A percentile compares a stretch with the other conserved stretches of the same genome.
These are phyloP conservation scores for Cryptosporidium muris DNA, from an alignment of 169 alveolate species.

Conservation along the genomic window DNA sequence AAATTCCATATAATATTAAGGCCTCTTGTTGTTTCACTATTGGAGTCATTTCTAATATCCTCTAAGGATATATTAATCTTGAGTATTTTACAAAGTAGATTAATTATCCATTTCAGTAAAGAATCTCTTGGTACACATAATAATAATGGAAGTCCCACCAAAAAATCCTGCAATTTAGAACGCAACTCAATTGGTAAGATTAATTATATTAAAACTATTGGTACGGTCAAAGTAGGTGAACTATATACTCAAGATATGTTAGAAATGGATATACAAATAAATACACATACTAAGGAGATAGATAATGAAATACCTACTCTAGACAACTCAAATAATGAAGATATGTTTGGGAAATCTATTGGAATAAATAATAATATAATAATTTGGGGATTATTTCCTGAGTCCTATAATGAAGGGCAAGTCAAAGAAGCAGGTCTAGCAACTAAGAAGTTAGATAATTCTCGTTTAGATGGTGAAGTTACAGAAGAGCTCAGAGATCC, in stretches of 20 bases:
- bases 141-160: neutral
- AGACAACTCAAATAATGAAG: slow-evolving; percentile 1
- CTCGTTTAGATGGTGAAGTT: slow-evolving; percentile 41
- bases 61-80: slow-evolving; percentile 17
- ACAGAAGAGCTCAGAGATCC: slow-evolving; percentile 44
- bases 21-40: slow-evolving; percentile 27
- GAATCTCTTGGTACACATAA: slow-evolving; percentile 1
- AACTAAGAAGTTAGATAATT: neutral
- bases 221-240: slow-evolving; percentile 34
- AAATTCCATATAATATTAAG: slow-evolving; percentile 37
- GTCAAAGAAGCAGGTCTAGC: slow-evolving; percentile 35
- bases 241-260: slow-evolving; percentile 39
- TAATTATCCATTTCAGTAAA: neutral
- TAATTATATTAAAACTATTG: neutral
- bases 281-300: neutral
- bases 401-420: slow-evolving; percentile 19
- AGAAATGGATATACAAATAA: slow-evolving; percentile 13
- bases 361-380: neutral
- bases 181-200: neutral
- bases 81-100: slow-evolving; percentile 31
- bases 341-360: slow-evolving; percentile 22
- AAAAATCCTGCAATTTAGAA: no score
- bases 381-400: slow-evolving; percentile 59
- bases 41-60: slow-evolving; percentile 16
- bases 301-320: neutral